phyloP scores from a whole-genome alignment of 1,139 yeast genomes.

The Magnusiomyces clavatus region DNA sequence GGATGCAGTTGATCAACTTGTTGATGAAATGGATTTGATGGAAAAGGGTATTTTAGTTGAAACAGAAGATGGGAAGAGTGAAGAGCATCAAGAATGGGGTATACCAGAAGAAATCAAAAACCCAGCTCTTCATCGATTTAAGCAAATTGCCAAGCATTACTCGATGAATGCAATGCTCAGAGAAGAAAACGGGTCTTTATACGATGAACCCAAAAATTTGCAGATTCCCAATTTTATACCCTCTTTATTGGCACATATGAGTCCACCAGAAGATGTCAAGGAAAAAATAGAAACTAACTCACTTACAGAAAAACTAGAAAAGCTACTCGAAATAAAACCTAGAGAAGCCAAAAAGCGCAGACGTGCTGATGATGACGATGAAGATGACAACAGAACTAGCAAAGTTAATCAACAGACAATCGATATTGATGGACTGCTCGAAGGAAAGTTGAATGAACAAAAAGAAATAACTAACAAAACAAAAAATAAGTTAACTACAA shows the following conservation, averaged over 20 bases:
- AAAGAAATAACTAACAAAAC: neutral
- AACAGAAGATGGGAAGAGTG: neutral
- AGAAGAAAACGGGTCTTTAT: constrained; percentile 6
- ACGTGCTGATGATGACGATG: constrained; percentile 5
- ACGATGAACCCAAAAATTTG: neutral
- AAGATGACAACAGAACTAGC: constrained; percentile 3
- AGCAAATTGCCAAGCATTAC: constrained; percentile 27
- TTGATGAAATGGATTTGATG: constrained; percentile 36
- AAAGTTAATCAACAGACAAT: neutral
- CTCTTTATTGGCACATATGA: neutral
- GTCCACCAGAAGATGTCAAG: neutral
- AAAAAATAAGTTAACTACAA: neutral
- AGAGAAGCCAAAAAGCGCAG: constrained; percentile 14
- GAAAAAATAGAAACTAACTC: neutral
- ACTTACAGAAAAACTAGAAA: constrained; percentile 6
- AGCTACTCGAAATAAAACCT: constrained; percentile 13
- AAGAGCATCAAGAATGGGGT: constrained; percentile 16
- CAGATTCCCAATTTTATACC: neutral
- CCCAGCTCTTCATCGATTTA: constrained; percentile 28
- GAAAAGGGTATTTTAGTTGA: constrained; percentile 16
- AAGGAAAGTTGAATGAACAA: neutral
- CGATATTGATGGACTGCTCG: neutral
- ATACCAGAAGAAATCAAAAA: constrained; percentile 24
- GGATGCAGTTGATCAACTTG: constrained; percentile 35
- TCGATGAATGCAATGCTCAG: constrained; percentile 20